These are phyloP conservation scores for Colletotrichum ledebouriae DNA, from an alignment of 2,329 filamentous ascomycete genomes.

Conservation along the genomic window DNA sequence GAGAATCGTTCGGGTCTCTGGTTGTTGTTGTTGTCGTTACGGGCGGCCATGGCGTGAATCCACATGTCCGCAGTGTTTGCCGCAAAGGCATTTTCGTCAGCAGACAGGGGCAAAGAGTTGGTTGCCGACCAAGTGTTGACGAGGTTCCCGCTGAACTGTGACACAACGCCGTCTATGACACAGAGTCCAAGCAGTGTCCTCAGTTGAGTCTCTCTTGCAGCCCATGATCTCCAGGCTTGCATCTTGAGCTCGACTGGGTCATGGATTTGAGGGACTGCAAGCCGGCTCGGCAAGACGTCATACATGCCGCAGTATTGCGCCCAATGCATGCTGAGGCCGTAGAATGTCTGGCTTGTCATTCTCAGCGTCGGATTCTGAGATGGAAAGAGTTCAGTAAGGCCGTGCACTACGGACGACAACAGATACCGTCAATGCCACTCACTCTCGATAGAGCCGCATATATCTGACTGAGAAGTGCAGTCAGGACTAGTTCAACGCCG, in stretches of 20 bases:
- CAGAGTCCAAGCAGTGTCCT: conserved; percentile 17
- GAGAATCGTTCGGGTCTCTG: not conserved
- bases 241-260: conserved; percentile 6
- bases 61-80: conserved; percentile 4
- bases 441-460: conserved; percentile 17
- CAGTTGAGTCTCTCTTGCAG: conserved; percentile 8
- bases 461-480: conserved; percentile 16
- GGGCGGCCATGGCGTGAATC: not conserved
- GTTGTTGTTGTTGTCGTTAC: not conserved
- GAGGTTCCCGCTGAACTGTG: conserved; percentile 24
- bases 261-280: not conserved
- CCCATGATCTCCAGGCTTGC: conserved; percentile 19
- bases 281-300: not conserved
- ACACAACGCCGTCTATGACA: conserved; percentile 19
- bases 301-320: conserved; percentile 25
- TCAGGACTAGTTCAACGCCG: conserved; percentile 14
- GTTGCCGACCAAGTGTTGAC: conserved; percentile 18
- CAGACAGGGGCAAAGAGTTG: not conserved
- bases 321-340: conserved; percentile 26
- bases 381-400: too few relatives aligned
- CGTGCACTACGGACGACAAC: too few relatives aligned
- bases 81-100: not conserved
- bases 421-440: not conserved
- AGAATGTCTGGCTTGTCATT: conserved; percentile 25
- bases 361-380: conserved; percentile 14